These are phyloP conservation scores for Arthromyces matolae DNA, from an alignment of 768 basidiomycete species.

Conservation along the genomic window DNA sequence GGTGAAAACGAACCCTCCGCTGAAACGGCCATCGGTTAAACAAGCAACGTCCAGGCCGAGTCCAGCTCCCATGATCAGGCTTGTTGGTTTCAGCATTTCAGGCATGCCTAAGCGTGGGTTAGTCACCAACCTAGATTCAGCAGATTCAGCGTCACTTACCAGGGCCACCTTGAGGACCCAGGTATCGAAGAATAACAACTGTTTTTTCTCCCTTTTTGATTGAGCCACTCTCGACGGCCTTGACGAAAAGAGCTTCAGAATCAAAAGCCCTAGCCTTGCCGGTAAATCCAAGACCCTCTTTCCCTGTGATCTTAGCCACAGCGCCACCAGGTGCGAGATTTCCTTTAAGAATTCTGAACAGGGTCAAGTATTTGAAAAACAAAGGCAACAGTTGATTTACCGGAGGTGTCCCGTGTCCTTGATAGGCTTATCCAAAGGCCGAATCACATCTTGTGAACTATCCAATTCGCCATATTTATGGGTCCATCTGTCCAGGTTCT, in stretches of 20 bases:
- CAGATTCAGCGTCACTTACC: slow-evolving; percentile 48
- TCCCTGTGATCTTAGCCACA: slow-evolving; percentile 96
- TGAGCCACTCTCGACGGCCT: slow-evolving; percentile 81
- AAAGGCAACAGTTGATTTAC: slow-evolving; percentile 35
- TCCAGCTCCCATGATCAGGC: slow-evolving; percentile 97
- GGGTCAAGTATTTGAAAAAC: slow-evolving; percentile 13
- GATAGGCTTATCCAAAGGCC: slow-evolving; percentile 83
- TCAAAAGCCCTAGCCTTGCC: slow-evolving; percentile 95
- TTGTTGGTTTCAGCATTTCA: slow-evolving; percentile 98
- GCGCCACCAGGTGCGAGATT: slow-evolving; percentile 93
- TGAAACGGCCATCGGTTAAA: slow-evolving; percentile 96
- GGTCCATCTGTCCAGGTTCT: slow-evolving; percentile 89
- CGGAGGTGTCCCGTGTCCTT: slow-evolving; percentile 88
- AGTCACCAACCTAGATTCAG: slow-evolving; percentile 16
- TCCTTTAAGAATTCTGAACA: slow-evolving; percentile 78
- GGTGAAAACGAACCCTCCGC: slow-evolving; percentile 75
- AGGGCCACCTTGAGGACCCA: slow-evolving; percentile 96
- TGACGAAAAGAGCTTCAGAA: slow-evolving; percentile 81
- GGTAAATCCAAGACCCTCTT: slow-evolving; percentile 85
- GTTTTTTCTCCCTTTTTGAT: slow-evolving; percentile 97
- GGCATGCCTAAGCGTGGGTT: slow-evolving; percentile 74
- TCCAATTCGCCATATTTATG: slow-evolving; percentile 77
- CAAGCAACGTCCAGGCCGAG: slow-evolving; percentile 95
- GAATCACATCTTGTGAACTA: slow-evolving; percentile 76
- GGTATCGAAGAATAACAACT: slow-evolving; percentile 90